Conservation (phyloP, 768 basidiomycete genomes). For the Termitomyces eurrhizus region DNA sequence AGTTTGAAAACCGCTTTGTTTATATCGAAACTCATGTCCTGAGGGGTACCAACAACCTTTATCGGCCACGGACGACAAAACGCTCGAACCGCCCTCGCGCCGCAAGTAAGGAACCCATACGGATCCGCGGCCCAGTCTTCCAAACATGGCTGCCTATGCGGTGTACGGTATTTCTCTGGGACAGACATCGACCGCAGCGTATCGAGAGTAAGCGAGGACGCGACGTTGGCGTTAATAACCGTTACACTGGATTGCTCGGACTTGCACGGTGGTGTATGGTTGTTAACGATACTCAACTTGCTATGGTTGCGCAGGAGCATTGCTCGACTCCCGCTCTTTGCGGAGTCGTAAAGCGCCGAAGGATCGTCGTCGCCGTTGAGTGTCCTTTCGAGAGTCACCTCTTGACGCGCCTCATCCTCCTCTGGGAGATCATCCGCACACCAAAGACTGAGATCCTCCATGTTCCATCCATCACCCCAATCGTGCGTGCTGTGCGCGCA, state of each 20-base stretch:
- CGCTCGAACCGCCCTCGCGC: conserved; percentile 79
- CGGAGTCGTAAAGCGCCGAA: conserved; percentile 14
- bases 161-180: background rate
- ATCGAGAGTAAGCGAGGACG: conserved; percentile 25
- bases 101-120: conserved; percentile 77
- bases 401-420: conserved; percentile 15
- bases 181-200: conserved; percentile 10
- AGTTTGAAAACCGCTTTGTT: conserved; percentile 66
- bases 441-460: conserved; percentile 93
- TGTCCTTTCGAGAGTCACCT: conserved; percentile 6
- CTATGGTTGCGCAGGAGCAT: conserved; percentile 31
- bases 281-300: background rate
- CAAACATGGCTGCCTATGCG: conserved; percentile 14
- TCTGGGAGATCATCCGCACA: conserved; percentile 62
- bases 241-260: conserved; percentile 9
- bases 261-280: background rate
- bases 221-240: conserved; percentile 18
- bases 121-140: conserved; percentile 42
- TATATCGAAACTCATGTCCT: conserved; percentile 74
- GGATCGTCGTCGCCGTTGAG: conserved; percentile 15
- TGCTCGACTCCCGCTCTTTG: conserved; percentile 34
- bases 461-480: conserved; percentile 97
- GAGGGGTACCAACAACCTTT: conserved; percentile 66
- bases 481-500: conserved; percentile 76
- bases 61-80: conserved; percentile 83